Base-by-base conservation (phyloP, 2,329 filamentous ascomycete species). In the Pezicula radicicola region DNA sequence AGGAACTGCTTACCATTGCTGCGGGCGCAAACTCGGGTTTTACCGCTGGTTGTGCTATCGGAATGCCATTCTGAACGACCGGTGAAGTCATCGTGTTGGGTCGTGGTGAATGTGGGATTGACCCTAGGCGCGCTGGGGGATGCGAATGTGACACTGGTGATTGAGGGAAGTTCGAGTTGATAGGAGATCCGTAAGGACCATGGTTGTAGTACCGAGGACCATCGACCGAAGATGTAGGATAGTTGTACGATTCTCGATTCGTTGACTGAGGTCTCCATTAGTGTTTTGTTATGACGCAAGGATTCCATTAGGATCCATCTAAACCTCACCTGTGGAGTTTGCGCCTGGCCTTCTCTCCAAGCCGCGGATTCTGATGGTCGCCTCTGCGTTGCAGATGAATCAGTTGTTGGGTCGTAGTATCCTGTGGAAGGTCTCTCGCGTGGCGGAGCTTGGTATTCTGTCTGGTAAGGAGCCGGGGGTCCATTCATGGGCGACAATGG, bases 91-190 rank as follows among this genome's bases (percentile, higher is more conserved):
- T 73, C 50, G 71, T 44, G 15, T 60, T 54, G 54, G 64, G 56
- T 27, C 60, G 52, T 30, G 66, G 64, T 33, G 67, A 67, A 44
- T 59, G 61, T 50, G 64, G 56, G 48, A 61, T 60, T 30, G 60
- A 59, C 18, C 54, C 52, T 25, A 50, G 43, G 39, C 53, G 61
- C 37, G 59, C 56, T 52, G 57, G 66, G 41, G 72, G 72, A 59
- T 72, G 73, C 13, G 75, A 70, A 55, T 78, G 78, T 15, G 77
- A 69, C 56, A 75, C 61, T 28, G 79, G 79, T 51, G 79, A 83
- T 49, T 72, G 73, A 21, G 77, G 71, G 56, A 75, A 76, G 18
- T 70, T 69, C 21, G 73, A 63, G 49, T 70, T 65, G 37, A 73
- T 68, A 35, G 79, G 76, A 44, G 79, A 80, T 48, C 72, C 72